These are phyloP conservation scores for Tolypocladium tropicale DNA, from an alignment of 2,329 filamentous ascomycete species.

Conservation along the genomic window DNA sequence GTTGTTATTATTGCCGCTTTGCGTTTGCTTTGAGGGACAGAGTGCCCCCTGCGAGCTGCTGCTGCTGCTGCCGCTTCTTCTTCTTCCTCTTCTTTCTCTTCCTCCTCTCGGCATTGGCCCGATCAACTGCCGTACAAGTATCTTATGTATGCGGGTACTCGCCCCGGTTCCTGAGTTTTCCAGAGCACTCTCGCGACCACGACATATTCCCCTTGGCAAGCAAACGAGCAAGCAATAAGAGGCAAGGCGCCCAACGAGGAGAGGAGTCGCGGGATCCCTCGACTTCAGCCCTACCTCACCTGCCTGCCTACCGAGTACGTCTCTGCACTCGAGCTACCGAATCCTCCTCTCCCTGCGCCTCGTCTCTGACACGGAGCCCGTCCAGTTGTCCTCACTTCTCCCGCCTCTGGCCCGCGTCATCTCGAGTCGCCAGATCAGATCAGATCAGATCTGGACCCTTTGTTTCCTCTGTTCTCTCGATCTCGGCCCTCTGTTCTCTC, in stretches of 20 bases:
- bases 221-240: background rate
- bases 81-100: too few relatives aligned
- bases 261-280: background rate
- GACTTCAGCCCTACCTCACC: background rate
- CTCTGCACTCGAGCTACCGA: background rate
- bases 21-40: background rate
- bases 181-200: background rate
- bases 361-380: background rate
- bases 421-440: background rate
- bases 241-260: background rate
- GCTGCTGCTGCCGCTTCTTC: background rate
- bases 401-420: background rate
- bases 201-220: background rate
- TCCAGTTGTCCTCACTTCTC: background rate
- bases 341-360: background rate
- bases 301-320: background rate
- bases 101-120: background rate
- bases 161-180: background rate
- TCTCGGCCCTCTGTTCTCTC: constrained; percentile 1
- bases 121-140: background rate
- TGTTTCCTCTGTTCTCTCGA: constrained; percentile 8
- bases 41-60: background rate
- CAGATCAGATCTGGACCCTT: background rate
- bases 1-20: background rate
- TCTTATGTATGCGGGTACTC: background rate